These are phyloP conservation scores for Debaryomyces maramus DNA, from an alignment of 805 yeast species.

Conservation along the genomic window DNA sequence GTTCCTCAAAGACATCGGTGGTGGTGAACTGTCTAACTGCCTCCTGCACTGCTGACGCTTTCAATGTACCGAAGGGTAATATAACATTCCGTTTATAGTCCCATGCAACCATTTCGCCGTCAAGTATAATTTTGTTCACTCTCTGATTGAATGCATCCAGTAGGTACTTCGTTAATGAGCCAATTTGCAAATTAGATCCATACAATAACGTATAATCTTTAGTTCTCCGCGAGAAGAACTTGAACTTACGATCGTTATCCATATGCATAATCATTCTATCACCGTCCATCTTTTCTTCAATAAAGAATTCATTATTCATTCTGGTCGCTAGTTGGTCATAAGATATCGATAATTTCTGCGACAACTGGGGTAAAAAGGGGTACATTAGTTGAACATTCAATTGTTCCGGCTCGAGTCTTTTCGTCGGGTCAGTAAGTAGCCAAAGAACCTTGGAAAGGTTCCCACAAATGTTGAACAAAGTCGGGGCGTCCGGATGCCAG, in stretches of 20 bases:
- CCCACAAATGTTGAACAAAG: slow-evolving; percentile 63
- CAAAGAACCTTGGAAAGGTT: slow-evolving; percentile 59
- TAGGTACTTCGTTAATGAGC: slow-evolving; percentile 57
- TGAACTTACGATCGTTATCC: slow-evolving; percentile 37
- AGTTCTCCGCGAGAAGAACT: slow-evolving; percentile 64
- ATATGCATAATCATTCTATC: slow-evolving; percentile 83
- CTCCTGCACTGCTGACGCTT: slow-evolving; percentile 63
- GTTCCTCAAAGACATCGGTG: slow-evolving; percentile 31
- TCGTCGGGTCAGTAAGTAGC: slow-evolving; percentile 50
- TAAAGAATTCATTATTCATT: slow-evolving; percentile 50
- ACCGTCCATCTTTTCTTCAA: slow-evolving; percentile 94
- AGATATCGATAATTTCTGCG: slow-evolving; percentile 52
- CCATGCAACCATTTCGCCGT: slow-evolving; percentile 93
- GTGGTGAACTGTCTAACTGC: slow-evolving; percentile 41
- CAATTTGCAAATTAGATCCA: slow-evolving; percentile 52
- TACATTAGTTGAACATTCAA: slow-evolving; percentile 44
- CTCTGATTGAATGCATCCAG: slow-evolving; percentile 38
- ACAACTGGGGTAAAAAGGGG: slow-evolving; percentile 77
- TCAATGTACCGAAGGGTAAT: slow-evolving; percentile 80
- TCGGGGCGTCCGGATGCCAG: slow-evolving; percentile 82
- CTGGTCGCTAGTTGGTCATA: slow-evolving; percentile 52
- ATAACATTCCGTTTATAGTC: slow-evolving; percentile 57
- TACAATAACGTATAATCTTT: slow-evolving; percentile 72
- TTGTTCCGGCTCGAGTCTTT: slow-evolving; percentile 42
- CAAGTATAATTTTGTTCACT: slow-evolving; percentile 52